phyloP scores from a whole-genome alignment of 1,139 yeast species.

The Protomyces arabidopsidicola region DNA sequence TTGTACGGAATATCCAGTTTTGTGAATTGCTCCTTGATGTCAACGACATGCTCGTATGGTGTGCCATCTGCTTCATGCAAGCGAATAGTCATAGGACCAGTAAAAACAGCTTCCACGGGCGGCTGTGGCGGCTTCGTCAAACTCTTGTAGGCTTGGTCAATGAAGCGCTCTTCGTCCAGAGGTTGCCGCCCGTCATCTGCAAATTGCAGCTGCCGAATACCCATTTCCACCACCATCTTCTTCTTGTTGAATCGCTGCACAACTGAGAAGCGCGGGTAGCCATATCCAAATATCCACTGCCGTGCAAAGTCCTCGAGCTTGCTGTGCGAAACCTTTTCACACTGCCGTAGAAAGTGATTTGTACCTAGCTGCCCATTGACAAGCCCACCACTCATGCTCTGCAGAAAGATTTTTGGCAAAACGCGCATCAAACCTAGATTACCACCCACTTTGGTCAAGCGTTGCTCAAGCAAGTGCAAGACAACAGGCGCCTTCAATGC shows the following conservation, averaged over 20 bases:
- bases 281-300: constrained; percentile 90
- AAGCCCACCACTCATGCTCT: constrained; percentile 92
- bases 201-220: constrained; percentile 80
- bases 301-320: constrained; percentile 77
- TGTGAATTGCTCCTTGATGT: constrained; percentile 75
- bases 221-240: constrained; percentile 90
- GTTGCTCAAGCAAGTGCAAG: constrained; percentile 71
- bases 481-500: constrained; percentile 81
- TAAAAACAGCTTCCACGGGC: constrained; percentile 38
- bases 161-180: constrained; percentile 43
- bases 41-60: constrained; percentile 96
- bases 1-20: constrained; percentile 91
- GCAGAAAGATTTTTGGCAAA: constrained; percentile 82
- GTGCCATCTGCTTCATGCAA: constrained; percentile 99
- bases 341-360: constrained; percentile 78
- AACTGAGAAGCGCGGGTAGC: constrained; percentile 81
- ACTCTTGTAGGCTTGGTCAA: constrained; percentile 43
- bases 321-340: constrained; percentile 89
- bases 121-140: constrained; percentile 36
- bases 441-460: constrained; percentile 95
- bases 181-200: constrained; percentile 49
- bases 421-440: constrained; percentile 89
- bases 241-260: constrained; percentile 91
- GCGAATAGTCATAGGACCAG: constrained; percentile 92
- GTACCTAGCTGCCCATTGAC: constrained; percentile 75